A percentile compares a stretch with the other conserved stretches of the same genome.
phyloP scores from a whole-genome alignment of 106 monocot genomes.

The Vanilla planifolia region DNA sequence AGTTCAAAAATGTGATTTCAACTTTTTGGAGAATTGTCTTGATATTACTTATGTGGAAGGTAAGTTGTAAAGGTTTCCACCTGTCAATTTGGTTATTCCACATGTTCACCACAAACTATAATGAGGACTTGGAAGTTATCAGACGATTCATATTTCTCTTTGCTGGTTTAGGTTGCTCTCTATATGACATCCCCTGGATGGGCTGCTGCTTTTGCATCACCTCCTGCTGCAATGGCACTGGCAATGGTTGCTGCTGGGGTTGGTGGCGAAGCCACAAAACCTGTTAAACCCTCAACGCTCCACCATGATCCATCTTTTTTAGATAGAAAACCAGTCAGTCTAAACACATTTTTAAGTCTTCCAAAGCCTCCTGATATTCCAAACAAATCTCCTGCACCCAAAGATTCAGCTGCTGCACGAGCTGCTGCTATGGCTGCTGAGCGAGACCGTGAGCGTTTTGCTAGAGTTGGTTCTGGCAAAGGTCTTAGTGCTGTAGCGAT shows the following conservation, averaged over 20 bases:
- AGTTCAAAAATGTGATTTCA: conserved; percentile 2
- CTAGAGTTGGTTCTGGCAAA: conserved; percentile 88
- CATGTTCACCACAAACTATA: background rate
- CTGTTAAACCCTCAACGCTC: conserved; percentile 36
- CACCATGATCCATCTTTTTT: conserved; percentile 67
- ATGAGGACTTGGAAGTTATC: conserved; percentile 3
- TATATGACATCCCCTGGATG: conserved; percentile 92
- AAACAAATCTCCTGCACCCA: conserved; percentile 43
- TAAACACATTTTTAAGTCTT: conserved; percentile 81
- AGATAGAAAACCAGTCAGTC: conserved; percentile 51
- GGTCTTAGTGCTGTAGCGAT: conserved; percentile 99
- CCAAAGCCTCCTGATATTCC: conserved; percentile 58
- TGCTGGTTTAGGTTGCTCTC: conserved; percentile 69
- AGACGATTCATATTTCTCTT: background rate
- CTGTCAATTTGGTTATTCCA: background rate
- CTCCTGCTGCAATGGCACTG: conserved; percentile 97
- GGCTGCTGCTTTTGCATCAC: conserved; percentile 99
- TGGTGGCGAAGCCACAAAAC: conserved; percentile 62
- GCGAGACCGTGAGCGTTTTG: conserved; percentile 73
- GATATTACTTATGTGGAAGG: too few species aligned
- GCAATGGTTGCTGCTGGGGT: conserved; percentile 99
- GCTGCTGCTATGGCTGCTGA: conserved; percentile 93
- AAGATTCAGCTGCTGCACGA: conserved; percentile 83
- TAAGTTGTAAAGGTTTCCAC: too few species aligned
- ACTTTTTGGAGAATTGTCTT: background rate